A percentile compares a stretch with the other conserved stretches of the same genome.
Conservation (phyloP, 805 yeast genomes). For the Candida silvicultrix region DNA sequence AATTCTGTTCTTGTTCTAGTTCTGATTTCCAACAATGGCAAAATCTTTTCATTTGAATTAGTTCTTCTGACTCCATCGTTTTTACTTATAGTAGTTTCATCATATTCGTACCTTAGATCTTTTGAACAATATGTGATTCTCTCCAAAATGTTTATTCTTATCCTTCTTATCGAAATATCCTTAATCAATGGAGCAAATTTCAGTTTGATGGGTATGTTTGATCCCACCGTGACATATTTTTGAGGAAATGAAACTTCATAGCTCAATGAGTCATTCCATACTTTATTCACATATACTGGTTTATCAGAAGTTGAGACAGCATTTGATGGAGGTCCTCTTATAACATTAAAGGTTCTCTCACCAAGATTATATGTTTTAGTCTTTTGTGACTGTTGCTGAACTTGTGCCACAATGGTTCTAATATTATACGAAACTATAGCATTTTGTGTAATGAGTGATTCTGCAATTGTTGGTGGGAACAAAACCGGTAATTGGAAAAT, state of each 20-base stretch:
- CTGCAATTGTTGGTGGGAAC: slow-evolving; percentile 59
- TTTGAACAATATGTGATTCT: slow-evolving; percentile 57
- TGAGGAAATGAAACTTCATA: slow-evolving; percentile 69
- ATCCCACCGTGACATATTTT: slow-evolving; percentile 60
- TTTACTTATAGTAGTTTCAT: slow-evolving; percentile 23
- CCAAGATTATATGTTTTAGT: slow-evolving; percentile 26
- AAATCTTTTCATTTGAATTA: slow-evolving; percentile 38
- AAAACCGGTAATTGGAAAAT: slow-evolving; percentile 59
- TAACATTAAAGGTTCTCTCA: slow-evolving; percentile 26
- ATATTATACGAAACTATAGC: slow-evolving; percentile 41
- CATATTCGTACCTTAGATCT: slow-evolving; percentile 45
- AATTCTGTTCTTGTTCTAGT: slow-evolving; percentile 39
- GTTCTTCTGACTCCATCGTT: slow-evolving; percentile 5
- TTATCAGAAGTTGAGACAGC: slow-evolving; percentile 45
- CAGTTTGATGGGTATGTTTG: slow-evolving; percentile 52
- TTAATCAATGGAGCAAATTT: slow-evolving; percentile 63
- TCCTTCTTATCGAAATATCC: slow-evolving; percentile 52
- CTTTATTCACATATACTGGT: slow-evolving; percentile 68
- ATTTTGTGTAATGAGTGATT: slow-evolving; percentile 45
- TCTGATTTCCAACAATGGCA: slow-evolving; percentile 58
- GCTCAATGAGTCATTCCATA: slow-evolving; percentile 66
- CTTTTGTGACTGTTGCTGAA: slow-evolving; percentile 9
- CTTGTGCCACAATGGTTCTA: slow-evolving; percentile 22
- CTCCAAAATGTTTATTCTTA: slow-evolving; percentile 62
- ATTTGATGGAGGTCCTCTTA: slow-evolving; percentile 34